A percentile compares a stretch with the other conserved stretches of the same genome.
phyloP scores from a whole-genome alignment of 768 basidiomycete species.

The Phanerochaete carnosa region DNA sequence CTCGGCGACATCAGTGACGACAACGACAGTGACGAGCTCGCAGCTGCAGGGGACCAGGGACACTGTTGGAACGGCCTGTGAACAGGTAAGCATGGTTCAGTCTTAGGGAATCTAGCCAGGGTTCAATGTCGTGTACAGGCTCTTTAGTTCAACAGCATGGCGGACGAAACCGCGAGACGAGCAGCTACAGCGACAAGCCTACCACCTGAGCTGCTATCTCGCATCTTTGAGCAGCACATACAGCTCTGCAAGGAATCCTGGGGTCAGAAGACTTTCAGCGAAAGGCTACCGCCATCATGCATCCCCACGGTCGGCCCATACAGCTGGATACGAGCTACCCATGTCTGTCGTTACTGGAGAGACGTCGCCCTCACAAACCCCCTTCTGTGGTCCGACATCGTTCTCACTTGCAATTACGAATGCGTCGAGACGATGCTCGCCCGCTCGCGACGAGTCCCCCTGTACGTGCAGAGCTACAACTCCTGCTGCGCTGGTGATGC shows the following conservation, averaged over 20 bases:
- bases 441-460: slow-evolving; percentile 6
- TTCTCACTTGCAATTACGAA: neutral
- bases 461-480: neutral
- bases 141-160: neutral
- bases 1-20: neutral
- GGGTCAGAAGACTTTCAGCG: neutral
- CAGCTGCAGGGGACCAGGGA: too few species aligned
- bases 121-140: too few species aligned
- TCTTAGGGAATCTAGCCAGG: too few species aligned
- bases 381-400: slow-evolving; percentile 6
- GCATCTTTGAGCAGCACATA: slow-evolving; percentile 5
- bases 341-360: slow-evolving; percentile 11
- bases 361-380: slow-evolving; percentile 3
- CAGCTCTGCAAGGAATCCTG: neutral
- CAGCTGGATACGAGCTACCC: slow-evolving; percentile 6
- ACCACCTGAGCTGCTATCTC: slow-evolving; percentile 5
- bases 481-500: neutral
- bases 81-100: neutral
- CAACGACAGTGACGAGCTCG: neutral
- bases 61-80: too few species aligned
- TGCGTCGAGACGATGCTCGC: slow-evolving; percentile 3
- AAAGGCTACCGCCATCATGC: neutral
- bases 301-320: neutral
- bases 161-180: neutral
- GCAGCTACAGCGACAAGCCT: neutral